phyloP scores from a whole-genome alignment of 192 early-diverging fungal species.

The Powellomyces hirtus region DNA sequence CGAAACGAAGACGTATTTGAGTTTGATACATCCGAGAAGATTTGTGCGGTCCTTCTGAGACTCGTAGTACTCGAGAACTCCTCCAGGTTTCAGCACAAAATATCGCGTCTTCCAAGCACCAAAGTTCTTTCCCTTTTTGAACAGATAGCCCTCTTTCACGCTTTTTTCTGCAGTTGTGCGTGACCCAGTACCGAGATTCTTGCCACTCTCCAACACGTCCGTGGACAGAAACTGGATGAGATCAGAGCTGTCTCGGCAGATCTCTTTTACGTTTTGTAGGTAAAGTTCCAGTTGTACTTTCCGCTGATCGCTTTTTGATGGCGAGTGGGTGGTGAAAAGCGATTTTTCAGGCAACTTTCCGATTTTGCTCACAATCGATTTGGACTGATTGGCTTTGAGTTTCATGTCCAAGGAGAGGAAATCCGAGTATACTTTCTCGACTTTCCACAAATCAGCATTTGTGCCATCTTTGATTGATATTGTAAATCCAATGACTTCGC shows the following conservation, averaged over 20 bases:
- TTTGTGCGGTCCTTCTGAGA: conserved; percentile 67
- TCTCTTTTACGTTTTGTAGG: conserved; percentile 66
- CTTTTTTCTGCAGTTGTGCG: background rate
- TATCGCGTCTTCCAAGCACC: conserved; percentile 94
- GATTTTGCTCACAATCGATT: conserved; percentile 49
- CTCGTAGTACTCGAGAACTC: conserved; percentile 79
- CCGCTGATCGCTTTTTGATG: conserved; percentile 82
- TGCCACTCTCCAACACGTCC: conserved; percentile 41
- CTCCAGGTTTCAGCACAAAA: conserved; percentile 51
- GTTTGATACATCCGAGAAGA: conserved; percentile 68
- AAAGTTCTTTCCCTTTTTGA: conserved; percentile 95
- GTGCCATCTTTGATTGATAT: conserved; percentile 46
- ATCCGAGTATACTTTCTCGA: conserved; percentile 87
- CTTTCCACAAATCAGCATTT: conserved; percentile 62
- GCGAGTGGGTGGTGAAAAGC: conserved; percentile 76
- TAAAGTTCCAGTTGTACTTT: conserved; percentile 83
- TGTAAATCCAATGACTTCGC: conserved; percentile 65
- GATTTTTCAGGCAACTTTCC: conserved; percentile 82
- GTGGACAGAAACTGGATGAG: conserved; percentile 72
- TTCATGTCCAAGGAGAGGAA: conserved; percentile 77
- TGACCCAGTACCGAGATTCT: background rate
- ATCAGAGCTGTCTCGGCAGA: conserved; percentile 48
- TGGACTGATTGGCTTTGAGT: conserved; percentile 35
- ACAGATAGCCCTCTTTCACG: conserved; percentile 82
- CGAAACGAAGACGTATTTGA: conserved; percentile 73